Evolutionary conservation across 306 rosid species (phyloP), one percentile per base, ranked within the genome.

Genomic region (Rosa persica): DNA sequence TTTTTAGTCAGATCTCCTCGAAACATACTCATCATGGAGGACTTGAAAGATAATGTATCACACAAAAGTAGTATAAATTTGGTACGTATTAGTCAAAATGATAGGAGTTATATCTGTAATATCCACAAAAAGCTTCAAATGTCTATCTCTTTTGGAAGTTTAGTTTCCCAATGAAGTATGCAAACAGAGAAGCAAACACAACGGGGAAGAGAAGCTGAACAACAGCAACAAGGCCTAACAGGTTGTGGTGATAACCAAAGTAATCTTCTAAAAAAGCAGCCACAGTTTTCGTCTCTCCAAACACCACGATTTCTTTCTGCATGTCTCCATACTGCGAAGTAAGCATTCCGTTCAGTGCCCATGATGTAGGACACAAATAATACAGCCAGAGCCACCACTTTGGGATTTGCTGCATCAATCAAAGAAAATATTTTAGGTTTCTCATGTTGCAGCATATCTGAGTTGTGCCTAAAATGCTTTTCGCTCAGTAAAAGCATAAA

Each of bases 321-420:
- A 83, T 38, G 76, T 91, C 91, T 65, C 96, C 88, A 75, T 86
- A 91, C 52, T 87, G 93, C 1, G 93, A 83, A 67, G 87, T 84
- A 30, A 91, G 84, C 89, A 91, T 74, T 79, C 93, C 93, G 49
- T 89, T 81, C 58, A 91, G 55, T 39, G 80, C 81, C 96, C 96
- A 91, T 34, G 96, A 86, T 44, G 84, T 60, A 12, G 96, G 96
- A 64, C 81, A 79, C 48, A 89, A 4, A 61, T 89, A 89, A 80
- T 86, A 91, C 81, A 83, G 67, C 96, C 96, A 91, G 25, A 89
- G 43, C 96, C 96, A 91, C 92, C 96, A 89, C 76, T 89, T 89
- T 7, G 96, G 96, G 54, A 91, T 87, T 68, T 74, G 90, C 93
- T 89, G 84, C 80, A 86, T 67, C 62, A 67, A 78, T 66, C 39